Conservation (phyloP, 352 stramenopile species). For the Pythium apleroticum region DNA sequence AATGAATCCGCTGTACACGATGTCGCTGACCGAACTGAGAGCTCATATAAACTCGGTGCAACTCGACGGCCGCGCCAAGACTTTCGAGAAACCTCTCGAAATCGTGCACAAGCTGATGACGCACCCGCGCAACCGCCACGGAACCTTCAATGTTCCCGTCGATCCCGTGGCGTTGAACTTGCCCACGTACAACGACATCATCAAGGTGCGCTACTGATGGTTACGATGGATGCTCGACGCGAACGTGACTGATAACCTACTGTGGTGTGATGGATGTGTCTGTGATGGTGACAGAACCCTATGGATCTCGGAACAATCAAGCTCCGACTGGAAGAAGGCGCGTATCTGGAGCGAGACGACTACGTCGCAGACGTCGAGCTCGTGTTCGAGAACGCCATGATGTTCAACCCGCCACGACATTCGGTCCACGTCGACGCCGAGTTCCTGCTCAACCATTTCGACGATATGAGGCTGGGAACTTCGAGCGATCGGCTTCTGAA, state of each 20-base stretch:
- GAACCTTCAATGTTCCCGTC: slow-evolving; percentile 76
- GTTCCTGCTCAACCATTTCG: slow-evolving; percentile 64
- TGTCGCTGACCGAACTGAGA: slow-evolving; percentile 56
- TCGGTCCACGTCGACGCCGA: slow-evolving; percentile 76
- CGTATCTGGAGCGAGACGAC: slow-evolving; percentile 85
- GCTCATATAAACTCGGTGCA: slow-evolving; percentile 70
- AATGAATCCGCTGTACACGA: slow-evolving; percentile 51
- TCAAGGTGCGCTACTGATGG: slow-evolving; percentile 35
- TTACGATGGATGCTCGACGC: not conserved
- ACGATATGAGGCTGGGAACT: slow-evolving; percentile 49
- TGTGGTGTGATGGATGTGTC: slow-evolving; percentile 6
- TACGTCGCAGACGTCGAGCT: slow-evolving; percentile 80
- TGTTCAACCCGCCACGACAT: slow-evolving; percentile 78
- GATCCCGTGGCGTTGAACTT: slow-evolving; percentile 68
- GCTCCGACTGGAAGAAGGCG: slow-evolving; percentile 67
- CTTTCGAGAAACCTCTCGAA: slow-evolving; percentile 62
- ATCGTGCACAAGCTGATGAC: slow-evolving; percentile 76
- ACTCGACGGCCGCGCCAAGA: slow-evolving; percentile 56
- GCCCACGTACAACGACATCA: slow-evolving; percentile 66
- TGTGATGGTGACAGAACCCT: slow-evolving; percentile 40
- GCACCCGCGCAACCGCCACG: slow-evolving; percentile 66
- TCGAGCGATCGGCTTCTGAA: slow-evolving; percentile 43
- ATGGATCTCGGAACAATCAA: slow-evolving; percentile 94
- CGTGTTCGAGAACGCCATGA: slow-evolving; percentile 90
- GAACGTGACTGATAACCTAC: slow-evolving; percentile 3